Evolutionary conservation across 1,284 basidiomycete species (phyloP).

Genomic region (Trametes polyzona): DNA sequence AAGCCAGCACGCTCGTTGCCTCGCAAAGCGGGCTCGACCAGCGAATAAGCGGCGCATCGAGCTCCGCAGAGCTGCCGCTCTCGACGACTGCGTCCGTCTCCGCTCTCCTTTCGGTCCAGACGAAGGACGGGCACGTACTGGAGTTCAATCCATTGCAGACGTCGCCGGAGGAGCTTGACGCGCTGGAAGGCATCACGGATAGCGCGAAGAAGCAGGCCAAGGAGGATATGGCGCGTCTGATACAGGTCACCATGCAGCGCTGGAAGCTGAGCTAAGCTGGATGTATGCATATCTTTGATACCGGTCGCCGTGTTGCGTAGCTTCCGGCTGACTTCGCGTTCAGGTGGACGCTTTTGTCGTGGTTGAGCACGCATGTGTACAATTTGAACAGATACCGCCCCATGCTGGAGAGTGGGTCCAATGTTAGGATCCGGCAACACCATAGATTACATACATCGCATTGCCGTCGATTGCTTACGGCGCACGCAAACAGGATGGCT

Average conservation of each 20-base stretch:
- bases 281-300: neutral
- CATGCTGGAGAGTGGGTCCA: no score
- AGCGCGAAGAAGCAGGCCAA: conserved; percentile 81
- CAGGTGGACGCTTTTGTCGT: neutral
- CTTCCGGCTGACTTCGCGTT: conserved; percentile 3
- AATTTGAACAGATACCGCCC: no score
- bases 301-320: no score
- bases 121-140: conserved; percentile 73
- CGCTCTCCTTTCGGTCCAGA: conserved; percentile 64
- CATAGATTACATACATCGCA: no score
- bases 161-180: conserved; percentile 69
- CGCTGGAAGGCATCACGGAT: conserved; percentile 73
- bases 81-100: conserved; percentile 23
- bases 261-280: conserved; percentile 56
- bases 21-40: conserved; percentile 48
- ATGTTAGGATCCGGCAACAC: no score
- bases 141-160: conserved; percentile 79
- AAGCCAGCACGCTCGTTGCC: conserved; percentile 43
- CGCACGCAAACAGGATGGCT: no score
- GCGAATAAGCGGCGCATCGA: conserved; percentile 38
- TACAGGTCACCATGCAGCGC: conserved; percentile 70
- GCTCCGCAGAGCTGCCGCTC: conserved; percentile 24
- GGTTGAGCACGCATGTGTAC: no score
- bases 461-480: no score
- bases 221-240: conserved; percentile 70